Evolutionary conservation across 2,329 filamentous ascomycete species (phyloP).

Genomic region (Colletotrichum sp.): DNA sequence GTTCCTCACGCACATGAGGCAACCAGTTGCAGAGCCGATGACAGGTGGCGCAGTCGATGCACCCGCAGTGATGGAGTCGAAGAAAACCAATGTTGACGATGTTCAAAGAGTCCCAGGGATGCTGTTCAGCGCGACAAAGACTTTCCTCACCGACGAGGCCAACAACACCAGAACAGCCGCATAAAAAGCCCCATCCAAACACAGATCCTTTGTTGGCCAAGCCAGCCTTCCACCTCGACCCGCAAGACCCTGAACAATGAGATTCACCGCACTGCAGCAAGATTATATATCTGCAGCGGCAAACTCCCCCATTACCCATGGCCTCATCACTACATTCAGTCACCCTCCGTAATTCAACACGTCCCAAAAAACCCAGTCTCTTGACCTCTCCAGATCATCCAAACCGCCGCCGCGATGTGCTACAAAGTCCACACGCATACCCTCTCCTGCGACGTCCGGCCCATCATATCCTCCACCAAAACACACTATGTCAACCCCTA

Average conservation of each 20-base stretch:
- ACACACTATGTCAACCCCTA: constrained; percentile 28
- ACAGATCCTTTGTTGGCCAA: not conserved
- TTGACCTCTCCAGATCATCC: fast-evolving
- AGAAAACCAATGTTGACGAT: fast-evolving
- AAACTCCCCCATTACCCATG: not conserved
- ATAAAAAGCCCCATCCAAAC: fast-evolving
- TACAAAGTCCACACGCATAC: constrained; percentile 28
- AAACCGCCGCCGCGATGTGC: constrained; percentile 11
- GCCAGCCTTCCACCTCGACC: not conserved
- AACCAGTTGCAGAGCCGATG: too few relatives aligned
- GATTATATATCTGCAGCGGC: not conserved
- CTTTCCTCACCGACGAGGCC: not conserved
- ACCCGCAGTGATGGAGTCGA: not conserved
- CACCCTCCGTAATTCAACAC: not conserved
- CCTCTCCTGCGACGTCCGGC: constrained; percentile 31
- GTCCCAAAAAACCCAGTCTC: fast-evolving
- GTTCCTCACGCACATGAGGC: too few relatives aligned
- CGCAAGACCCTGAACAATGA: not conserved
- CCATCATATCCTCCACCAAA: constrained; percentile 27
- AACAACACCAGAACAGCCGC: not conserved
- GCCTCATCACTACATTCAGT: not conserved
- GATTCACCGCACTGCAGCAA: not conserved
- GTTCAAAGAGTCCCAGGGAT: not conserved
- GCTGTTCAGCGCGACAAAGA: not conserved
- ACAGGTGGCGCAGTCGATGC: not conserved